These are phyloP conservation scores for Apophysomyces variabilis DNA, from an alignment of 371 early-diverging fungal genomes.

Conservation along the genomic window DNA sequence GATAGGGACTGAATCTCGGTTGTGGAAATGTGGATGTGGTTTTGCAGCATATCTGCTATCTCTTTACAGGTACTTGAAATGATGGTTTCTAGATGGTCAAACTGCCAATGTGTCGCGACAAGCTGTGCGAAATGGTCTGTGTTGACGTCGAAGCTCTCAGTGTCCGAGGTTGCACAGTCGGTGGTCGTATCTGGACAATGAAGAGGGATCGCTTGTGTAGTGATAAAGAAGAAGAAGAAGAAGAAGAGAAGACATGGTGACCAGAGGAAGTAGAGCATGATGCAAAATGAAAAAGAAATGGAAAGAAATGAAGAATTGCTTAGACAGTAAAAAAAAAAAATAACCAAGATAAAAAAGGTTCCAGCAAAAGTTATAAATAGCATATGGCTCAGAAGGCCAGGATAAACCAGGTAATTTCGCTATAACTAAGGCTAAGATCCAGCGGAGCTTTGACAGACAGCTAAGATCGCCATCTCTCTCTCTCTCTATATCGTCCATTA, in stretches of 20 bases:
- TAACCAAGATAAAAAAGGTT: neutral
- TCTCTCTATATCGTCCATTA: too few relatives aligned
- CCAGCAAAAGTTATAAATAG: neutral
- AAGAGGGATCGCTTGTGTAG: conserved; percentile 13
- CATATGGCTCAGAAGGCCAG: neutral
- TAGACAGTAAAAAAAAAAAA: neutral
- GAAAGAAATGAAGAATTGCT: neutral
- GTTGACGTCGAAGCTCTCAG: conserved; percentile 17
- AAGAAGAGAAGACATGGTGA: conserved; percentile 3
- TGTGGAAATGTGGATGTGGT: conserved; percentile 32
- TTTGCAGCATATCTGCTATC: conserved; percentile 37
- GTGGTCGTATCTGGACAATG: neutral
- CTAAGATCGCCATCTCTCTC: too few relatives aligned
- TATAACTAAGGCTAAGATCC: too few relatives aligned
- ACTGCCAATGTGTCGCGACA: conserved; percentile 47
- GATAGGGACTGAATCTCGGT: neutral
- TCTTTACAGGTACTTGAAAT: conserved; percentile 32
- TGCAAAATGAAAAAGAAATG: neutral
- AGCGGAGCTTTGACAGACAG: too few relatives aligned
- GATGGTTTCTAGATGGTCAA: conserved; percentile 47
- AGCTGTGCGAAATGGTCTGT: conserved; percentile 46
- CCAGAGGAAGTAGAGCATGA: neutral
- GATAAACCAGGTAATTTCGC: neutral
- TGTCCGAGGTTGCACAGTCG: conserved; percentile 7
- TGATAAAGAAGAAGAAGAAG: neutral